Evolutionary conservation across 495 filamentous ascomycete genomes (phyloP), one percentile per base, ranked within the genome.

Genomic region (Symbiotaphrina buchneri): DNA sequence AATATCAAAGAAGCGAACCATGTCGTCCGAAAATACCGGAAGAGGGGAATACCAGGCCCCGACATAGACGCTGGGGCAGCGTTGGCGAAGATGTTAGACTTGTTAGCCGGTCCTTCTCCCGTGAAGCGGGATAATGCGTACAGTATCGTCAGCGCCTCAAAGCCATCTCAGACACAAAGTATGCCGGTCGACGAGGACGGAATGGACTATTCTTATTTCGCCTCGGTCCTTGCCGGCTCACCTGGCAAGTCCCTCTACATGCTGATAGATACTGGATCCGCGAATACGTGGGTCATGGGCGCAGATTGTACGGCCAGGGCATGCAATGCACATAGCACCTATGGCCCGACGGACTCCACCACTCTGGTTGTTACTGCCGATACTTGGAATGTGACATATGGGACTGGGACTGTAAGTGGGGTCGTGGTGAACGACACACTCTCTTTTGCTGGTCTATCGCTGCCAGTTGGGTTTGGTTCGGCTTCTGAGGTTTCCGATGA

Each of bases 271-370:
- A 79, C 77, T 10, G 80, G 79, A 15, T 73, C 76, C 6, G 63
- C 67, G 14, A 73, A 71, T 41, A 76, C 68, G 6, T 91, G 80
- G 80, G 61, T 87, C 17, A 81, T 81, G 56, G 59, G 64, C 15
- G 51, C 66, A 7, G 44, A 57, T 21, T 91, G 81, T 53, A 57
- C 47, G 13, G 58, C 62, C 2, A 41, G 44, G 14, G 59, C 71
- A 13, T 91, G 81, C 41, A 39, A 43, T 18, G 47, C 49, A 27
- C 80, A 87, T 47, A 63, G 72, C 39, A 68, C 54, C 0, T 85
- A 77, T 44, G 69, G 71, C 19, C 41, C 54, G 1, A 44, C 49
- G 2, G 56, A 68, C 26, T 85, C 77, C 2, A 63, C 47, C 21
- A 63, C 61, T 18, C 61, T 68, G 27, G 39, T 63, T 30, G 41